phyloP scores from a whole-genome alignment of 2,329 filamentous ascomycete genomes.

The Stachybotrys echinatus region DNA sequence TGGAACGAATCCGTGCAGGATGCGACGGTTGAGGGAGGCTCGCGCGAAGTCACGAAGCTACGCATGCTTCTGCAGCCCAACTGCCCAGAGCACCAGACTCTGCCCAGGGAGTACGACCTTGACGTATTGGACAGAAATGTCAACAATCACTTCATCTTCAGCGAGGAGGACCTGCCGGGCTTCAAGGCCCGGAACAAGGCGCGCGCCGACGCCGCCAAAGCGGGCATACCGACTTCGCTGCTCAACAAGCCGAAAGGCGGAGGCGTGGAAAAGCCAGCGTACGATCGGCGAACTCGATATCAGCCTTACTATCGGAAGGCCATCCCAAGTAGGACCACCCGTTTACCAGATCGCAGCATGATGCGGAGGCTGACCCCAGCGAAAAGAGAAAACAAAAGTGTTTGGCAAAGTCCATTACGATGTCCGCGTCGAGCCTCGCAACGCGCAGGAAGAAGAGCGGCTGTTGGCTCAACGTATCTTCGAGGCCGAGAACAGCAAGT shows the following conservation, averaged over 20 bases:
- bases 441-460: slow-evolving; percentile 63
- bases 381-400: slow-evolving; percentile 69
- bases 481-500: slow-evolving; percentile 44
- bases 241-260: slow-evolving; percentile 37
- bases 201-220: slow-evolving; percentile 50
- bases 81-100: slow-evolving; percentile 60
- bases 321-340: slow-evolving; percentile 60
- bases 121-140: slow-evolving; percentile 60
- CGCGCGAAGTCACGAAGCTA: slow-evolving; percentile 28
- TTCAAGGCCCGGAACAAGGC: slow-evolving; percentile 43
- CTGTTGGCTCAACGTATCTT: slow-evolving; percentile 54
- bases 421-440: slow-evolving; percentile 66
- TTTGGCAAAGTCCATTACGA: slow-evolving; percentile 71
- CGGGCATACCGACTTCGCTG: slow-evolving; percentile 54
- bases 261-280: slow-evolving; percentile 40
- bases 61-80: slow-evolving; percentile 64
- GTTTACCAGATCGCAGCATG: neutral
- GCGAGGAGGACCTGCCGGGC: slow-evolving; percentile 78
- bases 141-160: slow-evolving; percentile 86
- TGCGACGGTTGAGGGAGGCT: slow-evolving; percentile 39
- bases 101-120: slow-evolving; percentile 88
- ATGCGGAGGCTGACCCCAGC: slow-evolving; percentile 12
- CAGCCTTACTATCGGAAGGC: slow-evolving; percentile 64
- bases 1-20: slow-evolving; percentile 51
- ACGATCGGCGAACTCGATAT: slow-evolving; percentile 37